These are phyloP conservation scores for Hemisphaericaspora xylanilytica DNA, from an alignment of 1,139 yeast species.

Conservation along the genomic window DNA sequence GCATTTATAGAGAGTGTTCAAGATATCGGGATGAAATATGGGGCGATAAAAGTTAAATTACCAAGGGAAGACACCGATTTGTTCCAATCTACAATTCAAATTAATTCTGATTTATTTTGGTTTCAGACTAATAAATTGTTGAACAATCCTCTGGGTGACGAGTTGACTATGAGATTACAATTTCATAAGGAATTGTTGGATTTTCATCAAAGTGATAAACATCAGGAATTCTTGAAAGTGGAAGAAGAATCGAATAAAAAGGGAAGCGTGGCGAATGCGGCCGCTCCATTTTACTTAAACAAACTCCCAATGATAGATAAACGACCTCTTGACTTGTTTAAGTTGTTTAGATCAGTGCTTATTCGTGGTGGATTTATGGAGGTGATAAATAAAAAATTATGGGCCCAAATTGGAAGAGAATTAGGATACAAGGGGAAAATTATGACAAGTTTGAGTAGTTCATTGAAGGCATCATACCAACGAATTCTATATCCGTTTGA, in stretches of 20 bases:
- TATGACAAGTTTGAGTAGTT: conserved; percentile 71
- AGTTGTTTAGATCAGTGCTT: conserved; percentile 49
- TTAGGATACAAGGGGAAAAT: conserved; percentile 58
- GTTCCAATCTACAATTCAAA: conserved; percentile 15
- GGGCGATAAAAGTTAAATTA: conserved; percentile 73
- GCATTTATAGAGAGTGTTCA: conserved; percentile 46
- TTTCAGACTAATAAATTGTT: conserved; percentile 17
- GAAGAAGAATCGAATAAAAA: conserved; percentile 7
- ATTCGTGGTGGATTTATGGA: conserved; percentile 57
- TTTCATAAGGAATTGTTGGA: conserved; percentile 30
- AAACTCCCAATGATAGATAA: conserved; percentile 55
- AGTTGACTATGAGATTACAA: conserved; percentile 26
- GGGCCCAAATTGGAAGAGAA: conserved; percentile 74
- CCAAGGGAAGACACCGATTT: conserved; percentile 39
- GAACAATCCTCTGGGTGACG: conserved; percentile 30
- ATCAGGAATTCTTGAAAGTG: conserved; percentile 8
- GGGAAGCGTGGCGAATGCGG: not conserved
- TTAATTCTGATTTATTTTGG: conserved; percentile 16
- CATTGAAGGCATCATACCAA: conserved; percentile 59
- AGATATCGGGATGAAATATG: conserved; percentile 50
- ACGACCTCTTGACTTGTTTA: conserved; percentile 53
- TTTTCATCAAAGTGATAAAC: conserved; percentile 14
- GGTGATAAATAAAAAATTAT: conserved; percentile 54
- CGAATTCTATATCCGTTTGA: conserved; percentile 36
- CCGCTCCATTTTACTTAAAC: conserved; percentile 6